Base-by-base conservation (phyloP, 208 protist species). In the Wallacemonas sp. region DNA sequence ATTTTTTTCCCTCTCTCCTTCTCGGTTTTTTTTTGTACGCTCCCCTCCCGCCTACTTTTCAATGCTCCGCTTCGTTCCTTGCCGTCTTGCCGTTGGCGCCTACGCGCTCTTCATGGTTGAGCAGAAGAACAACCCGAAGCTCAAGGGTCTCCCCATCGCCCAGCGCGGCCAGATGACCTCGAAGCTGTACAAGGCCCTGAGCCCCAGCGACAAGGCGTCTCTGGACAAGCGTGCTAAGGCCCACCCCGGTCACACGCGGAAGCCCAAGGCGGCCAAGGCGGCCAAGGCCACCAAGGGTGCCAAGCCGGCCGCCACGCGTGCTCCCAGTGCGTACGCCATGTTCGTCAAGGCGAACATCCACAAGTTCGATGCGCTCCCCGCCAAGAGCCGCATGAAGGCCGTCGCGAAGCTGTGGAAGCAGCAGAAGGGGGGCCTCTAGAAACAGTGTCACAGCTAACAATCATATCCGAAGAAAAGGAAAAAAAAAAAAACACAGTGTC, bases 381-480 rank as follows among this genome's bases (percentile, higher is more conserved):
- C 82, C 68, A 75, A 55, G 57, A 87, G 93, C 55, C 87, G 87
- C 61, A 86, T 95, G 79, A 82, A 82, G 74, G 85, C 82, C 1
- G 83, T 95, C 18, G 89, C 89, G 16, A 93, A 95, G 73, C 77
- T 95, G 45, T 95, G 90, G 87, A 92, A 87, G 44, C 70, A 89
- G 70, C 84, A 95, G 62, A 41, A 87, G 54, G 55, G 74, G 0
- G 61, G 45, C 61, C 76, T 68, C 46, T 72, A 61, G 65, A 57
- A 8, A 25, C 39, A n/a, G n/a, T n/a, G n/a, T n/a, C n/a, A n/a
- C n/a, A n/a, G n/a, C n/a, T n/a, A n/a, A n/a, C n/a, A n/a, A n/a
- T n/a, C n/a, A n/a, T 26, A 66, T 61, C 16, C 18, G 12, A 28
- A 42, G 11, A 61, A 45, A 57, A 45, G 29, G 28, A 28, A 68